Conservation (phyloP, 495 filamentous ascomycete genomes). For the Lepidopterella palustris region DNA sequence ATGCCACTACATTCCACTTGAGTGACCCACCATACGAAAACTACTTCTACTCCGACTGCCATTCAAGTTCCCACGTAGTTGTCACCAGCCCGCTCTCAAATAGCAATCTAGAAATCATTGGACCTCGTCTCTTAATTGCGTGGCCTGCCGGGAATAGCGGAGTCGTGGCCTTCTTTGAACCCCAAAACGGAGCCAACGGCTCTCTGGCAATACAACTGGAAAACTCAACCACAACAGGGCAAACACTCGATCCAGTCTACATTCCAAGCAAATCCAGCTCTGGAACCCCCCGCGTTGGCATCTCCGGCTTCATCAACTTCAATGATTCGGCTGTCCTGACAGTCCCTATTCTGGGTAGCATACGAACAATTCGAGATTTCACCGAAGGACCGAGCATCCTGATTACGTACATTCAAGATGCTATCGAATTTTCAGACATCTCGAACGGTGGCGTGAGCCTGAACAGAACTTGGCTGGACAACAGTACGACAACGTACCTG, state of each 20-base stretch:
- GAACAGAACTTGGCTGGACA: slow-evolving; percentile 55
- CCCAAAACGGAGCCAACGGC: slow-evolving; percentile 49
- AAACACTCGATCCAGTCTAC: slow-evolving; percentile 39
- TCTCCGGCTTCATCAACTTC: slow-evolving; percentile 47
- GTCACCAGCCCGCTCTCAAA: slow-evolving; percentile 50
- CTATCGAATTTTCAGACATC: slow-evolving; percentile 40
- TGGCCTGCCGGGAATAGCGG: slow-evolving; percentile 64
- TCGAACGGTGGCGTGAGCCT: slow-evolving; percentile 42
- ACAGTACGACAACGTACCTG: slow-evolving; percentile 49
- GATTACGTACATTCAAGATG: slow-evolving; percentile 47
- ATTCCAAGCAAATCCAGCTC: slow-evolving; percentile 23
- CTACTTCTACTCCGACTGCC: slow-evolving; percentile 55
- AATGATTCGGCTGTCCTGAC: slow-evolving; percentile 50
- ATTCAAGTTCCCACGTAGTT: slow-evolving; percentile 50
- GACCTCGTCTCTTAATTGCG: slow-evolving; percentile 52
- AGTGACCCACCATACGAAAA: slow-evolving; percentile 51
- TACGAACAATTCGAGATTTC: slow-evolving; percentile 56
- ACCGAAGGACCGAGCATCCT: slow-evolving; percentile 52
- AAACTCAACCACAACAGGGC: slow-evolving; percentile 38
- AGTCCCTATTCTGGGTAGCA: slow-evolving; percentile 52
- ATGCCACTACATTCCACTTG: slow-evolving; percentile 27
- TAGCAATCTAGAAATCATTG: slow-evolving; percentile 49
- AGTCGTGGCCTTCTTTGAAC: slow-evolving; percentile 47
- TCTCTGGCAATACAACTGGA: slow-evolving; percentile 46
- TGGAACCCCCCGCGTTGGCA: slow-evolving; percentile 44